Conservation (phyloP, 371 early-diverging fungal genomes). For the Mucor piriformis region DNA sequence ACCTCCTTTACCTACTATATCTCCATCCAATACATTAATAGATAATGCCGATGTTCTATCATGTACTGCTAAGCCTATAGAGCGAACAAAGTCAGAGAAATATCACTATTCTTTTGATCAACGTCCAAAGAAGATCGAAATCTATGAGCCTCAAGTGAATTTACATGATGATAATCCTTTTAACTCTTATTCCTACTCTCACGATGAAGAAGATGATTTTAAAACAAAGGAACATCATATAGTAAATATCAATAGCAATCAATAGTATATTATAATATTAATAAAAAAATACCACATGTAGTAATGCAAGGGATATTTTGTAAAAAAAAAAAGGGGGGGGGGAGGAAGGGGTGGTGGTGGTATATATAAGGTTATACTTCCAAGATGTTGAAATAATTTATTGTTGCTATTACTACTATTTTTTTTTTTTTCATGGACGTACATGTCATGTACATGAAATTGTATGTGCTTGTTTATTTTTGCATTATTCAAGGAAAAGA, state of each 20-base stretch:
- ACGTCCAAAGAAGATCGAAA: constrained; percentile 13
- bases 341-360: too few species aligned
- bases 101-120: constrained; percentile 6
- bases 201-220: background rate
- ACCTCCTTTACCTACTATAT: constrained; percentile 3
- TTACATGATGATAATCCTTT: constrained; percentile 4
- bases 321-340: too few species aligned
- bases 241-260: background rate
- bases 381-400: background rate
- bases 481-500: background rate
- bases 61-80: too few species aligned
- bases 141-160: constrained; percentile 26
- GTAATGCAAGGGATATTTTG: too few species aligned
- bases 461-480: background rate
- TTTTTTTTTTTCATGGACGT: background rate
- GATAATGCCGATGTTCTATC: constrained; percentile 15
- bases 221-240: background rate
- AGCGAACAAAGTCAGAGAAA: background rate
- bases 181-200: constrained; percentile 11
- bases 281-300: too few species aligned
- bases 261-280: too few species aligned
- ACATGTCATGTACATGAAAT: background rate
- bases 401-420: background rate
- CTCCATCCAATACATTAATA: constrained; percentile 24
- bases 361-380: too few species aligned